Conservation (phyloP, 495 filamentous ascomycete genomes). For the Penicillium maclennaniae region DNA sequence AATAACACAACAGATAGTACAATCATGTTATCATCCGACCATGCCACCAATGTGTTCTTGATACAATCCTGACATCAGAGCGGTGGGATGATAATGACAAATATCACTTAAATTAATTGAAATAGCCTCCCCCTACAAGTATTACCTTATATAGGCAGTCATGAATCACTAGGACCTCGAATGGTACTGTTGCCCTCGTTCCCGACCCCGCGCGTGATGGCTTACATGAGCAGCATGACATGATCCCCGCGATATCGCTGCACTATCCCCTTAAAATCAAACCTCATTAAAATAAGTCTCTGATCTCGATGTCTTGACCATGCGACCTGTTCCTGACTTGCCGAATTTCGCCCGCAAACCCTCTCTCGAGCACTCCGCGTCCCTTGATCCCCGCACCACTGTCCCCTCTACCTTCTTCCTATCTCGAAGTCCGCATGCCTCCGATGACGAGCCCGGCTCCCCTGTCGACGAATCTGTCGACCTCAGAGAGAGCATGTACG, state of each 20-base stretch:
- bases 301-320: slow-evolving; percentile 21
- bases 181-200: background rate
- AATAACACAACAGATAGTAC: background rate
- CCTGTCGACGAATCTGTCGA: slow-evolving; percentile 20
- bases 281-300: background rate
- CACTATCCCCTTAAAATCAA: background rate
- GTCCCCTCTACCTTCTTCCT: slow-evolving; percentile 49
- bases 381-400: slow-evolving; percentile 37
- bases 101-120: background rate
- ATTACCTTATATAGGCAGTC: background rate
- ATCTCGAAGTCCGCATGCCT: slow-evolving; percentile 28
- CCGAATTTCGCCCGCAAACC: slow-evolving; percentile 31
- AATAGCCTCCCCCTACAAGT: background rate
- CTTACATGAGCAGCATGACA: slow-evolving; percentile 23
- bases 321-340: slow-evolving; percentile 41
- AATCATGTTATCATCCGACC: background rate
- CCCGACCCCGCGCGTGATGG: slow-evolving; percentile 17
- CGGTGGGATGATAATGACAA: background rate
- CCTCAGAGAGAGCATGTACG: slow-evolving; percentile 49
- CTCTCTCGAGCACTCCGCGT: slow-evolving; percentile 33
- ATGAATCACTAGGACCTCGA: background rate
- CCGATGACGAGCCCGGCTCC: slow-evolving; percentile 26
- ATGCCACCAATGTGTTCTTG: background rate
- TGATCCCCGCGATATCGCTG: slow-evolving; percentile 6
- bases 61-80: background rate